Conservation (phyloP, 768 basidiomycete species). For the Tulasnella sp. region DNA sequence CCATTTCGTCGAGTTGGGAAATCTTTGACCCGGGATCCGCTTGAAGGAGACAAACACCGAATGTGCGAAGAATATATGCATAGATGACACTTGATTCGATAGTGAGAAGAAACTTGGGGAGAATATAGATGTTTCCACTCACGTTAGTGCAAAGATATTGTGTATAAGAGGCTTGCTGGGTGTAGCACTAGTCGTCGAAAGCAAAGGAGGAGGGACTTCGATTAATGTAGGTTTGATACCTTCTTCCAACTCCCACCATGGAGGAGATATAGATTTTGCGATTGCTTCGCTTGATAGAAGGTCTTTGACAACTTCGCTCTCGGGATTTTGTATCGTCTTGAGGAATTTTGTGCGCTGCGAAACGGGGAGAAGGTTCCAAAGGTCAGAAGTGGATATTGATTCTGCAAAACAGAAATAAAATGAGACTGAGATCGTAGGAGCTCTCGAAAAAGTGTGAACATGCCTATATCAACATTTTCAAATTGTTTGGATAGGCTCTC, state of each 20-base stretch:
- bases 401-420: not conserved
- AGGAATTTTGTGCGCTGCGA: slow-evolving; percentile 50
- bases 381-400: slow-evolving; percentile 38
- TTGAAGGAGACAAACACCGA: too few relatives aligned
- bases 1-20: slow-evolving; percentile 43
- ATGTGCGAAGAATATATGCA: slow-evolving; percentile 47
- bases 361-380: slow-evolving; percentile 51
- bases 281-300: slow-evolving; percentile 48
- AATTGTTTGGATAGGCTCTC: slow-evolving; percentile 41
- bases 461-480: slow-evolving; percentile 49
- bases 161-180: slow-evolving; percentile 37
- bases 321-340: slow-evolving; percentile 44
- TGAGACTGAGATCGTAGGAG: not conserved
- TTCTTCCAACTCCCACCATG: slow-evolving; percentile 62
- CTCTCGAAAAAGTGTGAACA: slow-evolving; percentile 17
- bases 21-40: too few relatives aligned
- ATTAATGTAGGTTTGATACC: slow-evolving; percentile 26
- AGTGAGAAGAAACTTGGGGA: too few relatives aligned
- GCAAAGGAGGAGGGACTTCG: slow-evolving; percentile 36
- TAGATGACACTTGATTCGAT: slow-evolving; percentile 42
- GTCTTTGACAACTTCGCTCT: slow-evolving; percentile 44
- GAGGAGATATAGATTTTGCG: slow-evolving; percentile 35
- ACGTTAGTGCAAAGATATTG: slow-evolving; percentile 60
- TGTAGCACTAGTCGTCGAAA: slow-evolving; percentile 23
- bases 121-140: too few relatives aligned